These are phyloP conservation scores for Candida neerlandica DNA, from an alignment of 1,139 yeast species.

Conservation along the genomic window DNA sequence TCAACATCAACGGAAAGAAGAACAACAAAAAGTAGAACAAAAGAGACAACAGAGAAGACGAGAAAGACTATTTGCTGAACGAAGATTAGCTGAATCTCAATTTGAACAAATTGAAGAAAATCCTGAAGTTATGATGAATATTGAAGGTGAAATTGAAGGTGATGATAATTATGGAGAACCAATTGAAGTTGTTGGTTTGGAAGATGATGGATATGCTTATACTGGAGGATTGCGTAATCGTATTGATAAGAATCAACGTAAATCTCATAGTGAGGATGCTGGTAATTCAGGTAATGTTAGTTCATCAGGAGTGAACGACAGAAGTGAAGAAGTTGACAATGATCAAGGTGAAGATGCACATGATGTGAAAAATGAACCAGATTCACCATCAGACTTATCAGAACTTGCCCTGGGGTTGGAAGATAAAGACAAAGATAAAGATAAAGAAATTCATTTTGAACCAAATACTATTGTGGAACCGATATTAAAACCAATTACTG, in stretches of 20 bases:
- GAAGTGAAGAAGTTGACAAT: not conserved
- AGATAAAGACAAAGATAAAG: not conserved
- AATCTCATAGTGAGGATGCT: not conserved
- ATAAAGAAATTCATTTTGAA: not conserved
- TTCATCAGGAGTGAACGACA: slow-evolving; percentile 2
- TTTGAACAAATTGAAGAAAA: not conserved
- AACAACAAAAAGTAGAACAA: not conserved
- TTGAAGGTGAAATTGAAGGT: not conserved
- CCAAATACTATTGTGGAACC: not conserved
- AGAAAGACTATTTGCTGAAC: not conserved
- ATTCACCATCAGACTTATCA: no score
- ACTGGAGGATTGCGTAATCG: slow-evolving; percentile 13
- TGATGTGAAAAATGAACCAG: no score
- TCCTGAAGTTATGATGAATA: not conserved
- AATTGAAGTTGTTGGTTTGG: slow-evolving; percentile 13
- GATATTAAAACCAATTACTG: slow-evolving; percentile 3
- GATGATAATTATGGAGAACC: not conserved
- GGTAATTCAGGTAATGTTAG: not conserved
- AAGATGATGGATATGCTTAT: slow-evolving; percentile 21
- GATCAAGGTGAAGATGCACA: not conserved
- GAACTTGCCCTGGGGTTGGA: no score
- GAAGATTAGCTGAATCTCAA: slow-evolving; percentile 2
- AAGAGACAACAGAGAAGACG: not conserved
- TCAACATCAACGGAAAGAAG: not conserved
- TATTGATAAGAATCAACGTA: not conserved